A percentile compares a stretch with the other conserved stretches of the same genome.
These are phyloP conservation scores for Diospyros lotus DNA, from an alignment of 148 eudicot genomes.

Conservation along the genomic window DNA sequence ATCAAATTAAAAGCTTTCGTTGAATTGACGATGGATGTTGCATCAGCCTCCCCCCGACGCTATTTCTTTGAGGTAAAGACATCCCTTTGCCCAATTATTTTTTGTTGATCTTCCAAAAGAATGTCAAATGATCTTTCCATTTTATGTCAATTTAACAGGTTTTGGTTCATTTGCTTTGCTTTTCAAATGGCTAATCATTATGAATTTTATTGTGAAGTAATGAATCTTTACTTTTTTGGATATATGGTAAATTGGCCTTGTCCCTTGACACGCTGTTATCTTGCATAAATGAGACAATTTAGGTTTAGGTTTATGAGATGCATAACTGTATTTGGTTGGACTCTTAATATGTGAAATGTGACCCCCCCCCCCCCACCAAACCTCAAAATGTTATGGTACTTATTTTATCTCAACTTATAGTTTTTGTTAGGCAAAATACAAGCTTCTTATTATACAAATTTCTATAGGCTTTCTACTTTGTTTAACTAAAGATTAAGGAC, in stretches of 20 bases:
- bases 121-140: not conserved
- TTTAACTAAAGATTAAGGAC: not conserved
- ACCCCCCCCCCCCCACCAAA: no score
- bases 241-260: no score
- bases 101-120: not conserved
- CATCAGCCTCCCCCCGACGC: slow-evolving; percentile 92
- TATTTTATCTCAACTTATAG: no score
- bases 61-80: slow-evolving; percentile 81
- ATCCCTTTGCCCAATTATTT: not conserved
- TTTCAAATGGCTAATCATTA: not conserved
- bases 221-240: no score
- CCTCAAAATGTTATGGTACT: no score
- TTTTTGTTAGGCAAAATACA: no score
- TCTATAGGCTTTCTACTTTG: not conserved
- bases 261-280: not conserved
- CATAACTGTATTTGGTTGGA: not conserved
- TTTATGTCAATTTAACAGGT: slow-evolving; percentile 4
- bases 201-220: no score
- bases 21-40: slow-evolving; percentile 82
- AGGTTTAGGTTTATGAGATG: not conserved
- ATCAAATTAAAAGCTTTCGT: slow-evolving; percentile 64
- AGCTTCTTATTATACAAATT: not conserved
- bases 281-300: not conserved
- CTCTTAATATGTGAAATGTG: not conserved
- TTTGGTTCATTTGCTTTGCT: slow-evolving; percentile 5